These are phyloP conservation scores for Tremella yokohamensis DNA, from an alignment of 768 basidiomycete genomes.

Conservation along the genomic window DNA sequence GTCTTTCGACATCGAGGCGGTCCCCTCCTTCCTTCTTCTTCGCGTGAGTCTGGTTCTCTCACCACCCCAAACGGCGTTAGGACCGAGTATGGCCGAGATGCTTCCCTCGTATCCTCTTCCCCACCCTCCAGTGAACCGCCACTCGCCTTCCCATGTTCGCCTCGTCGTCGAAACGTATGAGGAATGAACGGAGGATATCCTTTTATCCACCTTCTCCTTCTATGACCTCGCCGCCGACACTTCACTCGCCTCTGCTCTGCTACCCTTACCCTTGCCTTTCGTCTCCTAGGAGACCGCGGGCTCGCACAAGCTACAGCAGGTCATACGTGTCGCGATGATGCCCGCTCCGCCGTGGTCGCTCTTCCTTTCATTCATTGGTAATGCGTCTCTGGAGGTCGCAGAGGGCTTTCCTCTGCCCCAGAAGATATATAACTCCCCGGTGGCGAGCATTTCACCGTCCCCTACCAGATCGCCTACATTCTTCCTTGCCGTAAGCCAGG, in stretches of 20 bases:
- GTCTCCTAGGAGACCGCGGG: background rate
- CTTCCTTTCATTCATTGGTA: background rate
- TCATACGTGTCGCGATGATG: conserved; percentile 1
- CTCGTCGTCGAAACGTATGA: too few species aligned
- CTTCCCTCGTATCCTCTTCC: conserved; percentile 3
- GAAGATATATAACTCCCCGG: too few species aligned
- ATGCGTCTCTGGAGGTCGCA: too few species aligned
- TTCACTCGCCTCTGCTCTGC: background rate
- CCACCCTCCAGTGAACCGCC: background rate
- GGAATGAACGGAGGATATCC: too few species aligned
- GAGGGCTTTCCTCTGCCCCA: too few species aligned
- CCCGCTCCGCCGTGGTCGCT: conserved; percentile 24
- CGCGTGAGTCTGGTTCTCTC: conserved; percentile 57
- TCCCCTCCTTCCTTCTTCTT: conserved; percentile 79
- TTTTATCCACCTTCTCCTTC: too few species aligned
- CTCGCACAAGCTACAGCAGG: too few species aligned
- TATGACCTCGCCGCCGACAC: background rate
- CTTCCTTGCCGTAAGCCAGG: too few species aligned
- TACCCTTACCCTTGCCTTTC: background rate
- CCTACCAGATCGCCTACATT: too few species aligned
- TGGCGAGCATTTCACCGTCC: too few species aligned
- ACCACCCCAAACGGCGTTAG: too few species aligned
- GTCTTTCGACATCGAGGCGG: conserved; percentile 84
- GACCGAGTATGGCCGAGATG: background rate
- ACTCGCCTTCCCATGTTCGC: background rate